Percentiles rank a stretch among this genome's conserved stretches.
These are phyloP conservation scores for Helicocarpus griseus DNA, from an alignment of 2,329 filamentous ascomycete species.

Conservation along the genomic window DNA sequence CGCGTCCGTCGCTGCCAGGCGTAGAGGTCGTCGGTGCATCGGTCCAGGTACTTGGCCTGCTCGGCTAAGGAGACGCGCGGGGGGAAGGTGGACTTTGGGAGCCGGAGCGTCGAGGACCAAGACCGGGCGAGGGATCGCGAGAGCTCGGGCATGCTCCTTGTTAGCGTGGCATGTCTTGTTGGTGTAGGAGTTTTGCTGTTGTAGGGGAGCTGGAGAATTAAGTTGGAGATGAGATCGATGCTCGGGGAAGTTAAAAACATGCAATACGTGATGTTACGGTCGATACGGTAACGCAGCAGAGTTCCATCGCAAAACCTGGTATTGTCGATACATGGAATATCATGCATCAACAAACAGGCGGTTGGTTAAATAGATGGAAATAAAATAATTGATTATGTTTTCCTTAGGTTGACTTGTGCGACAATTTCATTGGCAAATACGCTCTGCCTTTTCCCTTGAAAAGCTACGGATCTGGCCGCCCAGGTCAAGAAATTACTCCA, in stretches of 20 bases:
- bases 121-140: slow-evolving; percentile 13
- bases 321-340: no score
- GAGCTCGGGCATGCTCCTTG: slow-evolving; percentile 13
- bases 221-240: not conserved
- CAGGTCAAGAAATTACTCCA: no score
- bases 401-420: no score
- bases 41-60: slow-evolving; percentile 52
- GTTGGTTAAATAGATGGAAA: no score
- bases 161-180: slow-evolving; percentile 7
- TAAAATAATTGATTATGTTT: no score
- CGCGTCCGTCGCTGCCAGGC: slow-evolving; percentile 62
- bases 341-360: no score
- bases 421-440: no score
- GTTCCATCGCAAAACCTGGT: no score
- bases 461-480: no score
- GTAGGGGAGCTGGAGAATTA: not conserved
- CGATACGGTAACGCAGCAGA: no score
- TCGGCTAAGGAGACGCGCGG: slow-evolving; percentile 37
- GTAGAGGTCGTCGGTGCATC: slow-evolving; percentile 82
- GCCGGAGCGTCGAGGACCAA: slow-evolving; percentile 64
- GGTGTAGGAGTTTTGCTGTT: not conserved
- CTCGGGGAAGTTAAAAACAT: not conserved
- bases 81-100: slow-evolving; percentile 66
- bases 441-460: no score
- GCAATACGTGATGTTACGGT: not conserved